Evolutionary conservation across 179 eudicot genomes (phyloP), one percentile per base, ranked within the genome.

Genomic region (Amaranthus tricolor): DNA sequence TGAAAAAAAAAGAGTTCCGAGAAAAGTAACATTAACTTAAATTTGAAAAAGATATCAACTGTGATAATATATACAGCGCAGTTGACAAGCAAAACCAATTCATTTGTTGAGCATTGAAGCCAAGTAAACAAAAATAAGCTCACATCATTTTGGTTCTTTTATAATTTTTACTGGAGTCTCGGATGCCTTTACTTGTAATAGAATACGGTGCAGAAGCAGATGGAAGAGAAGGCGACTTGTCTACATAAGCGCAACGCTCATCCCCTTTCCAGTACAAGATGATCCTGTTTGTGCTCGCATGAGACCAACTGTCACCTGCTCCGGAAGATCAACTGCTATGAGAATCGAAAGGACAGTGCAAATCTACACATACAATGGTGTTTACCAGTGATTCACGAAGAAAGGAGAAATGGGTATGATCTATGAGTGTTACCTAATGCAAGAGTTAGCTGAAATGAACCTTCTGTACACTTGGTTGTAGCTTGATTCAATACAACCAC

Each of bases 271-370:
- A 93, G 88, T 88, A 82, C 83, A 94, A 82, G 79, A 94, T 89
- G 67, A 94, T 72, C 68, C 98, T 89, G 66, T 92, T 92, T 14
- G 98, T 94, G 85, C 93, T 82, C 52, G 98, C 93, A 74, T 94
- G 98, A 13, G 98, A 88, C 98, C 97, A 94, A 66, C 96, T 90
- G 75, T 94, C 98, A 68, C 98, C 97, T 94, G 88, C 71, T 63
- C 59, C 76, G 48, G 65, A 71, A 45, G 47, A 50, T 56, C 15
- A 59, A 24, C 24, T 53, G 24, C 10, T 20, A 43, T 12, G 31
- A 48, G 12, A 44, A 9, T 69, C 50, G 9, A 59, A 17, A 43
- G 59, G 11, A 21, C 7, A 19, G 10, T 58, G 8, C 21, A 16
- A 31, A 10, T 54, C 60, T 31, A 43, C 21, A 43, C 15, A 7